Conservation (phyloP, 2,329 filamentous ascomycete species). For the Leptosphaerulina australis region DNA sequence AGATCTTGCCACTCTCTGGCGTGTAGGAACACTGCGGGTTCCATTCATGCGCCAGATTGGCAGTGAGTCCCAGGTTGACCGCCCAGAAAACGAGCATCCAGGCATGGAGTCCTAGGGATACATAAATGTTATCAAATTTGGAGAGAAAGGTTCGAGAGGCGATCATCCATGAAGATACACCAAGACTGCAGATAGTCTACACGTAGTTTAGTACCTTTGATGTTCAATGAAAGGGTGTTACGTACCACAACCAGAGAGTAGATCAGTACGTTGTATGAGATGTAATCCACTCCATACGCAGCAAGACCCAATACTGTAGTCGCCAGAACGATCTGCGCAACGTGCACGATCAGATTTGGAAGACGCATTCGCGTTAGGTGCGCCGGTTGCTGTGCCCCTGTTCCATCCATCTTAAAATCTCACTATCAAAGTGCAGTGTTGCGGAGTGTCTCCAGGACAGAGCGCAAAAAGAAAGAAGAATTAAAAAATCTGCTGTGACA, state of each 20-base stretch:
- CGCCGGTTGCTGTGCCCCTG: slow-evolving; percentile 3
- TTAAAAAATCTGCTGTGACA: slow-evolving; percentile 2
- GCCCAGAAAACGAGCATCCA: slow-evolving; percentile 62
- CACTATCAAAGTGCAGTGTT: slow-evolving; percentile 9
- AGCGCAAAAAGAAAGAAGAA: not conserved
- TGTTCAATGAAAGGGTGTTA: not conserved
- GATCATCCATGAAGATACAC: slow-evolving; percentile 38
- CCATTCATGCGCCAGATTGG: slow-evolving; percentile 33
- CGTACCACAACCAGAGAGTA: slow-evolving; percentile 26
- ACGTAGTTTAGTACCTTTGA: not conserved
- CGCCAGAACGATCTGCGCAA: slow-evolving; percentile 48
- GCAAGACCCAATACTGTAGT: slow-evolving; percentile 56
- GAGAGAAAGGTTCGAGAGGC: slow-evolving; percentile 3
- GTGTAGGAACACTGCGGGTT: slow-evolving; percentile 17
- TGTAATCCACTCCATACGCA: slow-evolving; percentile 52
- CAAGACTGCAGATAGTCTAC: slow-evolving; percentile 54
- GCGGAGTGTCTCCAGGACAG: slow-evolving; percentile 10
- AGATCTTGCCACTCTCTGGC: slow-evolving; percentile 20
- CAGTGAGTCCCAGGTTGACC: slow-evolving; percentile 35
- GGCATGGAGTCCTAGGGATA: slow-evolving; percentile 58
- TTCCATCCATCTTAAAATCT: slow-evolving; percentile 10
- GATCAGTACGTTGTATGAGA: slow-evolving; percentile 52
- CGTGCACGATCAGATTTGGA: slow-evolving; percentile 29
- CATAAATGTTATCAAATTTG: slow-evolving; percentile 61
- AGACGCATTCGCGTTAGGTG: slow-evolving; percentile 1